Evolutionary conservation across 2,329 filamentous ascomycete species (phyloP), one percentile per base, ranked within the genome.

Genomic region (Didymosphaeria variabile): DNA sequence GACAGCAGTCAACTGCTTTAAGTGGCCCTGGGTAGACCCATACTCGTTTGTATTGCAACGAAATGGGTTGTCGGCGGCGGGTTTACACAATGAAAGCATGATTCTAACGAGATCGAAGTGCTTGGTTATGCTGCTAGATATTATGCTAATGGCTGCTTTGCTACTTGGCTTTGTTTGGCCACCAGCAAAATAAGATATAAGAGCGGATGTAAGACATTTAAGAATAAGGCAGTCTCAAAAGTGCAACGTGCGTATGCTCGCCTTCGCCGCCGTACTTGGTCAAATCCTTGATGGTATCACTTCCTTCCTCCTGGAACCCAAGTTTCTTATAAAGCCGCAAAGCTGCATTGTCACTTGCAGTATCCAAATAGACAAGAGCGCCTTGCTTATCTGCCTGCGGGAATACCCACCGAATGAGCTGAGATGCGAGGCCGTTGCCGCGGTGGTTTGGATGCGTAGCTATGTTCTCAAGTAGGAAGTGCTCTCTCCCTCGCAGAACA

Each of bases 291-390:
- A 72, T 66, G 6, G 58, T 67, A 21, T 60, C 36, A 2, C 46
- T 61, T 0, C 62, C 70, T 13, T 61, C 56, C 60, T 74, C 71
- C 50, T 69, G 55, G 32, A 74, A 76, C 0, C 72, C 72, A 8
- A 74, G 44, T 31, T 54, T 69, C 44, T 65, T 66, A 36, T 76
- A 75, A 29, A 76, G 32, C 5, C 60, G 38, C 51, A 62, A 66
- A 2, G 72, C 72, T 12, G 42, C 34, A 40, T 74, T 74, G 21
- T 73, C 70, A 38, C 59, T 67, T 15, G 65, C 68, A 1, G 70
- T 72, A 23, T 75, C 72, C 13, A 76, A 42, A 49, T 75, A 76
- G 2, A 74, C 61, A 8, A 67, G 17, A n/a, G 58, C 31, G n/a
- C 49, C 32, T 40, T 65, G 31, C 12, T 61, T 17, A 44, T 75